Evolutionary conservation across 257 asterid species (phyloP), one percentile per base, ranked within the genome.

Genomic region (Ilex asprella): DNA sequence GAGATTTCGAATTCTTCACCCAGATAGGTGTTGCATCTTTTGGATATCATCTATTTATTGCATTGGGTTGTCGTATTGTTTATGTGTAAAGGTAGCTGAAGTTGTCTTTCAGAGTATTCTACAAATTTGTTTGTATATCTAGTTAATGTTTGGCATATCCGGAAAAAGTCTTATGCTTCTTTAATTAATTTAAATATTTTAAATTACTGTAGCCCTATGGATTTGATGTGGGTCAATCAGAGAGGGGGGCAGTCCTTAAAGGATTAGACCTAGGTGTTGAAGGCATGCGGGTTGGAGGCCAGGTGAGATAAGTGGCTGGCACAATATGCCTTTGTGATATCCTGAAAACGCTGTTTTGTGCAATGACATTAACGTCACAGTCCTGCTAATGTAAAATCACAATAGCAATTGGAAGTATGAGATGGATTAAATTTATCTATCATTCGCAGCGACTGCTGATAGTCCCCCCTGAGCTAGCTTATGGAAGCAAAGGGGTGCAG

Each of bases 281-380:
- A 83, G 99, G 97, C 82, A 92, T 92, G 99, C 75, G 84, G 12
- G 97, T 89, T 12, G 99, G 97, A 75, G 97, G 99, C 74, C 99
- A 92, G 97, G 97, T 87, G 59, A 76, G 76, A 63, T 67, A 39
- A 51, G 54, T 65, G 31, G 56, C 47, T 15, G 31, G 7, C 65
- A 68, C 39, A 59, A 49, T 60, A 29, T 66, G 27, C 46, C 15
- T 61, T 27, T 56, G 12, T n/a, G 12, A 11, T 39, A 56, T 41
- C 39, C 63, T 16, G 31, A 39, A 47, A 52, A 61, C 29, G 52
- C 52, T 46, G 52, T 14, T 11, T 4, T 46, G 10, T 46, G 10
- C 29, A 27, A 53, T 53, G 57, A 16, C 57, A 53, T 16, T 8
- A 53, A 44, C 10, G 11, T 53, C 30, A 53, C 15, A 15, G 2